Base-by-base conservation (phyloP, 345 rosid genomes). In the Draba incana region DNA sequence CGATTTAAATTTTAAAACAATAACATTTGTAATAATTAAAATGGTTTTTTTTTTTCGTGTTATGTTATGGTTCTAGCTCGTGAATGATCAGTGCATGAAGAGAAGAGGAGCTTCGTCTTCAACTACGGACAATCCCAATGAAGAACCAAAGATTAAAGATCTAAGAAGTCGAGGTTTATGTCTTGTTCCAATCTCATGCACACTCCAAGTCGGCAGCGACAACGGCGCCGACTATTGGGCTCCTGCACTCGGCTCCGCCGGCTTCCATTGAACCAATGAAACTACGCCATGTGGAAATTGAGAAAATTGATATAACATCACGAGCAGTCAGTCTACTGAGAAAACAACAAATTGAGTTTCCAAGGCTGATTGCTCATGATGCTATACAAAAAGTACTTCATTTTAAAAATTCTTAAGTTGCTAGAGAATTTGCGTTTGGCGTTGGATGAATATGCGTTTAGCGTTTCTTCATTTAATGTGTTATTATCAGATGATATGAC, bases 311-410 rank as follows among this genome's bases (percentile, higher is more conserved):
- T 90, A 92, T 88, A 93, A 88, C 94, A 90, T 90, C 98, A 90
- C 80, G 83, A 90, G 96, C 97, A 93, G 88, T 82, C 98, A 93
- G 82, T 83, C 96, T 87, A 86, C 89, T 80, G 66, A 80, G 78
- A 75, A 64, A 75, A 75, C 70, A 65, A 70, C 76, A 43, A 62
- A 30, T 50, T 69, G 75, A 57, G 62, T 69, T 75, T 80, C 75
- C 25, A 91, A 90, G 98, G 93, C 90, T 95, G 98, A 92, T 88
- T 95, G 96, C 99, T 95, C 95, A 82, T 89, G 99, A 95, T 95
- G 99, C 86, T 93, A 93, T 93, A 84, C 84, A 81, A 66, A 71
- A 23, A 48, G 23, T 57, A 64, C 65, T 73, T 65, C 35, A 4
- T 30, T 42, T 65, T n/a, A 48, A 33, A 33, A 20, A 20, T 20